Evolutionary conservation across 2,329 filamentous ascomycete species (phyloP).

Genomic region (Sclerotinia glacialis): DNA sequence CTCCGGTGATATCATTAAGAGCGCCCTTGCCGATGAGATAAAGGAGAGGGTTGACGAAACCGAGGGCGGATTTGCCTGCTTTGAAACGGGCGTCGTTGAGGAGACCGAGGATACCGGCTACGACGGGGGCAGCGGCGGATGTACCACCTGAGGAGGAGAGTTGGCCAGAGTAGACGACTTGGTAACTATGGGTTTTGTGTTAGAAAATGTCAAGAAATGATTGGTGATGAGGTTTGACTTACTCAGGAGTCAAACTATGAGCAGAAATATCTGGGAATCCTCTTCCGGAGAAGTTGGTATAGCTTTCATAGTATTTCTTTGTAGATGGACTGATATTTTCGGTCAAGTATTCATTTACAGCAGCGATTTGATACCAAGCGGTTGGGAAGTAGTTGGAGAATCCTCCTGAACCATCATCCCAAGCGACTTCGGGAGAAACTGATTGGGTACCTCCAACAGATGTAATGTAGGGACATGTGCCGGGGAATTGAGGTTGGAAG

Average conservation of each 20-base stretch:
- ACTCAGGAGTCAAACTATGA: constrained; percentile 27
- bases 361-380: constrained; percentile 47
- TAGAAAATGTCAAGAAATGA: not conserved
- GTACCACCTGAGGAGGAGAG: constrained; percentile 46
- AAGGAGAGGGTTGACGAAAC: constrained; percentile 45
- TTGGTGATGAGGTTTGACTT: not conserved
- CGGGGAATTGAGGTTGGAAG: constrained; percentile 56
- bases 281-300: constrained; percentile 47
- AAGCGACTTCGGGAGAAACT: constrained; percentile 40
- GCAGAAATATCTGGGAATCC: constrained; percentile 52
- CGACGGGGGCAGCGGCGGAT: constrained; percentile 54
- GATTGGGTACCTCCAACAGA: constrained; percentile 33
- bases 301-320: constrained; percentile 46
- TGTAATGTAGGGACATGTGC: constrained; percentile 42
- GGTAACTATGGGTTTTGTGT: constrained; percentile 21
- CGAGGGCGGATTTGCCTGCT: constrained; percentile 45
- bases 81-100: constrained; percentile 60
- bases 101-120: constrained; percentile 55
- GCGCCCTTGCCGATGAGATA: constrained; percentile 39
- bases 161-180: constrained; percentile 22
- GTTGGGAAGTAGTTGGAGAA: constrained; percentile 52
- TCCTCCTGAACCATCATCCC: constrained; percentile 50
- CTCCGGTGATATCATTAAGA: constrained; percentile 42
- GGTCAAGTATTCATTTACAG: constrained; percentile 44
- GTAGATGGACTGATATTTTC: constrained; percentile 37